Percentiles rank a stretch among this genome's conserved stretches.
Conservation (phyloP, 2,329 filamentous ascomycete genomes). For the Neopestalotiopsis sp. region DNA sequence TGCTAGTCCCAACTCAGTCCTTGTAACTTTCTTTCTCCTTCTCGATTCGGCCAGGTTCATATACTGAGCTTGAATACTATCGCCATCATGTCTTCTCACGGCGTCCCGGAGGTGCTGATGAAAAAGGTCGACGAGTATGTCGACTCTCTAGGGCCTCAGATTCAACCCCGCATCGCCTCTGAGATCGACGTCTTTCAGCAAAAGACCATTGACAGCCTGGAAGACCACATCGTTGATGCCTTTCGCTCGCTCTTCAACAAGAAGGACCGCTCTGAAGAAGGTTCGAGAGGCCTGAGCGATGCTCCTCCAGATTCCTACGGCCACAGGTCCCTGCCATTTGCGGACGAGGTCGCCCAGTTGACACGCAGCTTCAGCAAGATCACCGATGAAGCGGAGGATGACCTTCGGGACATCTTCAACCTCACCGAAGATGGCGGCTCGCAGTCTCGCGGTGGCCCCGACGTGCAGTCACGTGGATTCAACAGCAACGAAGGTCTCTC, state of each 20-base stretch:
- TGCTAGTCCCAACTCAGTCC: slow-evolving; percentile 6
- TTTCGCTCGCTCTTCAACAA: slow-evolving; percentile 50
- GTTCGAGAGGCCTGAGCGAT: slow-evolving; percentile 35
- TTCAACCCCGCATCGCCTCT: slow-evolving; percentile 49
- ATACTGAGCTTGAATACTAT: slow-evolving; percentile 22
- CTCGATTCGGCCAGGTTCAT: neutral
- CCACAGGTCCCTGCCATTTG: slow-evolving; percentile 47
- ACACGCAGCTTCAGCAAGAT: slow-evolving; percentile 46
- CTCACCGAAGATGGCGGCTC: slow-evolving; percentile 41
- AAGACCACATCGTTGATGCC: slow-evolving; percentile 48
- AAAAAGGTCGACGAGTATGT: slow-evolving; percentile 51
- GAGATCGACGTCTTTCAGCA: slow-evolving; percentile 49
- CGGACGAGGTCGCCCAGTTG: slow-evolving; percentile 47
- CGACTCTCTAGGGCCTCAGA: slow-evolving; percentile 51
- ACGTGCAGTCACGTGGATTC: slow-evolving; percentile 18
- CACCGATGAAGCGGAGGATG: slow-evolving; percentile 46
- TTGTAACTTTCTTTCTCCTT: neutral
- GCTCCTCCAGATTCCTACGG: slow-evolving; percentile 46
- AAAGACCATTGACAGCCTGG: slow-evolving; percentile 51
- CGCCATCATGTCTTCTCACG: slow-evolving; percentile 23
- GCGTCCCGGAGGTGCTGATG: slow-evolving; percentile 48
- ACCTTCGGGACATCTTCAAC: slow-evolving; percentile 49
- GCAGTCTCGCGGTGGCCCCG: slow-evolving; percentile 14
- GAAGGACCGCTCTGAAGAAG: slow-evolving; percentile 21
- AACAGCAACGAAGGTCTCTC: slow-evolving; percentile 20